These are phyloP conservation scores for Zygosaccharomyces sapae DNA, from an alignment of 1,139 yeast species.

Conservation along the genomic window DNA sequence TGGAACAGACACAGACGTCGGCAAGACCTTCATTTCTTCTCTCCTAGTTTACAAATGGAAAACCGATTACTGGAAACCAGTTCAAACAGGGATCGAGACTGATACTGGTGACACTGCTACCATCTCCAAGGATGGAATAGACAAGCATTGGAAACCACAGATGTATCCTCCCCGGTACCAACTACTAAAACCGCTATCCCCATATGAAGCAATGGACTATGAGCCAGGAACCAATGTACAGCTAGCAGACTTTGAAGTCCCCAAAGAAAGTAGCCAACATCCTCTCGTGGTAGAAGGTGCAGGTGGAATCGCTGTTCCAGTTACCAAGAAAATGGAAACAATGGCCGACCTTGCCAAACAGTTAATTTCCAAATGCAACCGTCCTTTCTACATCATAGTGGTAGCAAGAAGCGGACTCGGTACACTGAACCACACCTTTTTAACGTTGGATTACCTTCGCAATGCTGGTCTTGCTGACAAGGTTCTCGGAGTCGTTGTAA, in stretches of 20 bases:
- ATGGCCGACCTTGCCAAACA: constrained; percentile 32
- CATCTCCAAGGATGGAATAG: constrained; percentile 14
- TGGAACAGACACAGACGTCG: constrained; percentile 39
- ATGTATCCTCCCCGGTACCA: constrained; percentile 25
- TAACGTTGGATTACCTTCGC: constrained; percentile 31
- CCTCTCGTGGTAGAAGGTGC: constrained; percentile 37
- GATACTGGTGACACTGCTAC: constrained; percentile 35
- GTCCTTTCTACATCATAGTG: constrained; percentile 27
- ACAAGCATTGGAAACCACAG: constrained; percentile 15
- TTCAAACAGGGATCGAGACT: constrained; percentile 36
- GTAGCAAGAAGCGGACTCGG: constrained; percentile 37
- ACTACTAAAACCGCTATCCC: constrained; percentile 32
- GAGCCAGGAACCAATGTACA: constrained; percentile 15
- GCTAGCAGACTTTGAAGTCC: constrained; percentile 21
- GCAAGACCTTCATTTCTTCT: constrained; percentile 36
- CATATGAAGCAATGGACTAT: constrained; percentile 35
- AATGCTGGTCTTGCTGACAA: constrained; percentile 18
- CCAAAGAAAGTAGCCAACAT: constrained; percentile 10
- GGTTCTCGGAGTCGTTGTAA: constrained; percentile 31
- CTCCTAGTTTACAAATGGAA: constrained; percentile 33
- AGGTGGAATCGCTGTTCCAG: constrained; percentile 36
- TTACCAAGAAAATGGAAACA: constrained; percentile 26
- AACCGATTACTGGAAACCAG: constrained; percentile 37
- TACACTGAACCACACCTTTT: constrained; percentile 36
- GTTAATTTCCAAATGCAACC: constrained; percentile 13